A percentile compares a stretch with the other conserved stretches of the same genome.
Conservation (phyloP, 129 eudicot genomes). For the Rutidosis leptorrhynchoides region DNA sequence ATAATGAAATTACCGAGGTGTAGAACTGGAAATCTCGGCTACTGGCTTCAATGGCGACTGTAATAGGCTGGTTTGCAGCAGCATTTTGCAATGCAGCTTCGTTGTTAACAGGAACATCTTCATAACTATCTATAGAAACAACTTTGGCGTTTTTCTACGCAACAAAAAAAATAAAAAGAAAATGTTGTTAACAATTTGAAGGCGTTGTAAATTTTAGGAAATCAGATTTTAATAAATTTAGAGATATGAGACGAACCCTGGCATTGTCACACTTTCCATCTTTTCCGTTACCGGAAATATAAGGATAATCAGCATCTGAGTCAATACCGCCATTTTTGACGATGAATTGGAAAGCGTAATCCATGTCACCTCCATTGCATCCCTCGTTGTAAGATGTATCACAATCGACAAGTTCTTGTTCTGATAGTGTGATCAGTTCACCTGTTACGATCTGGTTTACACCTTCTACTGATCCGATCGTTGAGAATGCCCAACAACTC, state of each 20-base stretch:
- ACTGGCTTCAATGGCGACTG: conserved; percentile 86
- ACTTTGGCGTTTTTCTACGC: conserved; percentile 70
- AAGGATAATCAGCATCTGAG: conserved; percentile 46
- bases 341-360: conserved; percentile 51
- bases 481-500: conserved; percentile 67
- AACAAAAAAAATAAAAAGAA: background rate
- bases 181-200: conserved; percentile 4
- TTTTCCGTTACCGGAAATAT: conserved; percentile 25
- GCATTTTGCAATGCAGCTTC: conserved; percentile 76
- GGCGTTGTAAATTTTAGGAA: conserved; percentile 5
- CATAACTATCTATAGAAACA: conserved; percentile 65
- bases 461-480: conserved; percentile 51
- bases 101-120: conserved; percentile 70
- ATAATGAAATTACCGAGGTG: conserved; percentile 52
- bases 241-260: conserved; percentile 33
- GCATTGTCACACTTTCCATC: conserved; percentile 46
- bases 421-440: conserved; percentile 46
- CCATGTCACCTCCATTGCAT: conserved; percentile 55
- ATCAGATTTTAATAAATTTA: background rate
- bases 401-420: conserved; percentile 58
- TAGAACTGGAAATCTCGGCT: conserved; percentile 77
- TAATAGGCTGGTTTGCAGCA: conserved; percentile 79
- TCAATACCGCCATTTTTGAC: conserved; percentile 55
- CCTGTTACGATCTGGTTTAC: conserved; percentile 54
- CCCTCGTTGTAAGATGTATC: conserved; percentile 52